Evolutionary conservation across 345 rosid genomes (phyloP), one percentile per base, ranked within the genome.

Genomic region (Nasturtium officinale): DNA sequence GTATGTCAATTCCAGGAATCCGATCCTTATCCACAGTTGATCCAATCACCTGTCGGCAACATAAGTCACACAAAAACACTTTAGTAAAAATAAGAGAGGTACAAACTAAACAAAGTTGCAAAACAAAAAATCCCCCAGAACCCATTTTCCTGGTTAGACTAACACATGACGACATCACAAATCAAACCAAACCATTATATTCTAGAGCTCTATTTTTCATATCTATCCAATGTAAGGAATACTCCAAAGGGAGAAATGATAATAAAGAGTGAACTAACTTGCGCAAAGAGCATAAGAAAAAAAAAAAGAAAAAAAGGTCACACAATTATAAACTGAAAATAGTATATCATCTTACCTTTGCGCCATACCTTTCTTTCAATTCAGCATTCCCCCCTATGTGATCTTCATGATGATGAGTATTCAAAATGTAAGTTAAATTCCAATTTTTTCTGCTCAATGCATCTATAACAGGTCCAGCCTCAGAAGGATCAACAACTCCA

Each of bases 401-500:
- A 77, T 92, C 96, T 80, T 83, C 71, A 76, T 90, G 97, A 80
- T 96, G 99, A 84, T 96, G 98, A 29, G 99, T 96, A 73, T 96
- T 96, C 47, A 96, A 76, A 77, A 96, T 96, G 65, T 96, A 96
- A 45, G 86, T 96, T 81, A 96, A 84, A 76, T 96, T 92, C 72
- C 88, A 76, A 45, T 96, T 85, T 79, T 87, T 96, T 75, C 72
- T 82, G 75, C 84, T 90, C 82, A 92, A 81, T 68, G 92, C 99
- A 46, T 96, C 87, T 26, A 96, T 83, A 75, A 96, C 74, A 52
- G 99, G 99, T 23, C 70, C 78, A 75, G 98, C 85, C 83, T 96
- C 99, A 73, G 88, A 84, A 12, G 99, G 99, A 87, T 96, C 99
- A 83, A 96, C 98, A 50, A 96, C 97, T 59, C 97, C 99, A 80